Base-by-base conservation (phyloP, 306 rosid genomes). In the Nissolia schottii region DNA sequence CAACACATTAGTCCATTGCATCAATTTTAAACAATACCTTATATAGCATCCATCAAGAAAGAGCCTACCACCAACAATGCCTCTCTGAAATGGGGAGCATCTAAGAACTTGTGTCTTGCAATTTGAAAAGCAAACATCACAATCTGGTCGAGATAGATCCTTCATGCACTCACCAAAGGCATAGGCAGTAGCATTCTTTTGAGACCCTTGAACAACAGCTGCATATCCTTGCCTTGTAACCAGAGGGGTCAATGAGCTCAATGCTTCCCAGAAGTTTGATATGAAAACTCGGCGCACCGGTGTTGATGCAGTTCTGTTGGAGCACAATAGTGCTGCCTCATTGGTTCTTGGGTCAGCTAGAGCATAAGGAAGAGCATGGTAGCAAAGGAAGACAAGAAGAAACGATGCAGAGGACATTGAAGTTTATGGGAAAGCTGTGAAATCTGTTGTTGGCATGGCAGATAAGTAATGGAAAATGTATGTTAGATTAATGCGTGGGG, bases 11-110 rank as follows among this genome's bases (percentile, higher is more conserved):
- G n/a, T n/a, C n/a, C n/a, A n/a, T n/a, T n/a, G n/a, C n/a, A n/a
- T n/a, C n/a, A n/a, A n/a, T n/a, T n/a, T n/a, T n/a, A n/a, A n/a
- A n/a, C n/a, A n/a, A n/a, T n/a, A n/a, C 73, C 97, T 65, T n/a
- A 91, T 67, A 41, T 79, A 91, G 59, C 92, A 88, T 1, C 96
- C 97, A 25, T 91, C 97, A n/a, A 3, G 87, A 80, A 87, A 87
- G 4, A 84, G 34, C 28, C 86, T 78, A 0, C 96, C 92, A 0
- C 91, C 88, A 1, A 62, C 72, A 64, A 65, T 71, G 6, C 73
- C 89, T 55, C 37, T 83, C 62, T 82, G 92, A 79, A 86, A 85
- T 0, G 89, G 92, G 14, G 77, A 79, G 69, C 97, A 91, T 24
- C 67, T 53, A 0, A 75, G 75, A 18, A 87, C 60, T 70, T 78